Base-by-base conservation (phyloP, 2,329 filamentous ascomycete species). In the Cadophora malorum region DNA sequence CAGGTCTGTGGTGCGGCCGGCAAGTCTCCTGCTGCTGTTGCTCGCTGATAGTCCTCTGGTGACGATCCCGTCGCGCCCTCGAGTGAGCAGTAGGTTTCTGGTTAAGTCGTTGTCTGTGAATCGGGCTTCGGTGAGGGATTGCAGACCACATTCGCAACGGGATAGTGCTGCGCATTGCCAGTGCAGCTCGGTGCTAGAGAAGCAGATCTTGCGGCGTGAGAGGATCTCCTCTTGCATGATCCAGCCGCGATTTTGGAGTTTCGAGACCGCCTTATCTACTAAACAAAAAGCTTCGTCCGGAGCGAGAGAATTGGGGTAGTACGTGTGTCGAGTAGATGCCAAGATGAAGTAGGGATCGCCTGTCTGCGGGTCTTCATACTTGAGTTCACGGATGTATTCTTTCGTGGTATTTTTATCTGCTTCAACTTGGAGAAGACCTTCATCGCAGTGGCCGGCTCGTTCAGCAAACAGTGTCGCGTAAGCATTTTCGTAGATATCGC, bases 171-270 rank as follows among this genome's bases (percentile, higher is more conserved):
- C n/a, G 45, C 45, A 49, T 10, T 49, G 45, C 45, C 45, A 49
- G n/a, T 49, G 45, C 1, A 49, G 45, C n/a, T 49, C 45, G 1
- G 45, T 49, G 45, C 19, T 21, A n/a, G 45, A 49, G 45, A 49
- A 49, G n/a, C 45, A 49, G 1, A 49, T n/a, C n/a, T 49, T 49
- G 45, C 45, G 45, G n/a, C 45, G 45, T 1, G 45, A 49, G 9
- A 49, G 45, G n/a, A 49, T 49, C 10, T 49, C 45, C n/a, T 49
- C 45, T 9, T 49, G 45, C 45, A 49, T 49, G 45, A 49, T 49
- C 45, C 45, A 49, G 19, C 45, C 45, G n/a, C 45, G 45, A 49
- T 49, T 21, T 9, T 49, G 45, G 45, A 49, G 45, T 8, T 49
- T 19, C n/a, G 45, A 49, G 45, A 49, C 45, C 2, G 45, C 19